Conservation (phyloP, 164 flowering plant species). For the Kalanchoe fedtschenkoi region DNA sequence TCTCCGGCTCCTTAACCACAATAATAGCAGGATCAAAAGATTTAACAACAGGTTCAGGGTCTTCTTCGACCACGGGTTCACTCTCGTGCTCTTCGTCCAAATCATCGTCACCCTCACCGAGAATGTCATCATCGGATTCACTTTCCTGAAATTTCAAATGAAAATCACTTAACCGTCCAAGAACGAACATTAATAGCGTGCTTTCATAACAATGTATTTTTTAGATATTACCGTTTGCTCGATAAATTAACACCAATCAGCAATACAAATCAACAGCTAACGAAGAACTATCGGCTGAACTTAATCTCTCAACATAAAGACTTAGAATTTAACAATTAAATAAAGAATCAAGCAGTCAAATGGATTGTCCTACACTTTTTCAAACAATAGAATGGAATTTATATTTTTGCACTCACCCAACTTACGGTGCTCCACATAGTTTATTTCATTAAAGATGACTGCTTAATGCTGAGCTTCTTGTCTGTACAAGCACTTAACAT, state of each 20-base stretch:
- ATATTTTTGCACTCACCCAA: too few species aligned
- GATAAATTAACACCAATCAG: too few species aligned
- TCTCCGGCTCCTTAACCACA: conserved; percentile 63
- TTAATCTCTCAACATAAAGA: neutral
- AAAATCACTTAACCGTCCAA: neutral
- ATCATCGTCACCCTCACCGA: conserved; percentile 65
- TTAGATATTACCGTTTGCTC: too few species aligned
- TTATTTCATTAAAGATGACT: too few species aligned
- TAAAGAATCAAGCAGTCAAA: neutral
- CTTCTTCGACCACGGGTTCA: conserved; percentile 38
- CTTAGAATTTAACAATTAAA: neutral
- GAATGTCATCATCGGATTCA: conserved; percentile 69
- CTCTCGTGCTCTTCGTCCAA: conserved; percentile 56
- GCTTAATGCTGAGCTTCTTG: too few species aligned
- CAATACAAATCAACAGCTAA: neutral
- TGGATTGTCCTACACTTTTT: too few species aligned
- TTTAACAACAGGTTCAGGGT: neutral
- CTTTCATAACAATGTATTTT: neutral
- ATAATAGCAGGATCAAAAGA: conserved; percentile 14
- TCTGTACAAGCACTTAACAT: too few species aligned
- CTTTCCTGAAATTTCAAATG: conserved; percentile 41
- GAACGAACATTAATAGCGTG: neutral
- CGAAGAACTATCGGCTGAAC: neutral
- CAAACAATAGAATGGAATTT: too few species aligned
- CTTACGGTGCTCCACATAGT: too few species aligned